Percentiles rank a stretch among this genome's conserved stretches.
phyloP scores from a whole-genome alignment of 2,329 filamentous ascomycete species.

The Clathrospora elynae region DNA sequence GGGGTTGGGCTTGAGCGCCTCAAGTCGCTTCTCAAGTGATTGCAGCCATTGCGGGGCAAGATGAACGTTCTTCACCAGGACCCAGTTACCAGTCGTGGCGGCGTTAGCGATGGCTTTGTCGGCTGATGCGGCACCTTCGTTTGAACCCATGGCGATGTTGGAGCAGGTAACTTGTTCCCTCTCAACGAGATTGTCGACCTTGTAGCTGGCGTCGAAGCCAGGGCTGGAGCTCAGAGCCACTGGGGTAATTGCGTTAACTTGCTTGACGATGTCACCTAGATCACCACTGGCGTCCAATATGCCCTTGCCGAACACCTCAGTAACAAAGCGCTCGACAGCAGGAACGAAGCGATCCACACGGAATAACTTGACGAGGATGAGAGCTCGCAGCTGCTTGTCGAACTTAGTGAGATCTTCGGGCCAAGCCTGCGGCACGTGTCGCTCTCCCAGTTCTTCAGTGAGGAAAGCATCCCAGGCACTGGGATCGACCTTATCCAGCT shows the following conservation, averaged over 20 bases:
- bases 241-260: constrained; percentile 82
- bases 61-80: constrained; percentile 98
- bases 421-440: constrained; percentile 78
- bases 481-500: constrained; percentile 65
- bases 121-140: constrained; percentile 87
- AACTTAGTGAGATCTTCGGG: constrained; percentile 66
- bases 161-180: constrained; percentile 81
- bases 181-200: constrained; percentile 94
- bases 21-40: constrained; percentile 94
- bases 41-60: constrained; percentile 95
- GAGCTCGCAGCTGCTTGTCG: constrained; percentile 79
- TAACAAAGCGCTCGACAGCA: constrained; percentile 87
- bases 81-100: constrained; percentile 90
- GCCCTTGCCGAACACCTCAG: constrained; percentile 79
- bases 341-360: constrained; percentile 95
- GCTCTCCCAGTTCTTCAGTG: constrained; percentile 83
- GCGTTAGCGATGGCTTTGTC: constrained; percentile 95
- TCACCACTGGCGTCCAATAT: constrained; percentile 86
- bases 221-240: constrained; percentile 93
- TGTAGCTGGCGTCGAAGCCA: constrained; percentile 98
- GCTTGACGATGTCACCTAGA: constrained; percentile 79
- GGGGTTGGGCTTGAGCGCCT: constrained; percentile 88
- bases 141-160: constrained; percentile 99
- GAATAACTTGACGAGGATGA: constrained; percentile 91
- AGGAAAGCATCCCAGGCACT: constrained; percentile 82